Evolutionary conservation across 768 basidiomycete species (phyloP).

Genomic region (Grammothele lineata): DNA sequence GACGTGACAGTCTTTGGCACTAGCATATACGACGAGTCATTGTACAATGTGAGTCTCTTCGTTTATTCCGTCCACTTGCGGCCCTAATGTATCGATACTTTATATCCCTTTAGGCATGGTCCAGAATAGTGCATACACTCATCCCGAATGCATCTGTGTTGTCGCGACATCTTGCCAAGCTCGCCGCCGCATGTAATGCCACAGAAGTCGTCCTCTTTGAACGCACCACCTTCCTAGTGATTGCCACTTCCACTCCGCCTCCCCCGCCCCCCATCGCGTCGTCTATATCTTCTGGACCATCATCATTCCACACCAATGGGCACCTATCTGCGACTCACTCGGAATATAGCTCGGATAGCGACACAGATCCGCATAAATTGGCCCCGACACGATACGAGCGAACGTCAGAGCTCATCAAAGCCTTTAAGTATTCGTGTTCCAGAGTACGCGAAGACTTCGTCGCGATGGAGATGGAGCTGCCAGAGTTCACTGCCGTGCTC

Average conservation of each 20-base stretch:
- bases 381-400: slow-evolving; percentile 77
- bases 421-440: slow-evolving; percentile 89
- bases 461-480: slow-evolving; percentile 80
- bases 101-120: slow-evolving; percentile 76
- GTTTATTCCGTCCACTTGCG: no score
- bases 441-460: slow-evolving; percentile 83
- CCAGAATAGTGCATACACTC: slow-evolving; percentile 91
- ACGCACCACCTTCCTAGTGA: slow-evolving; percentile 95
- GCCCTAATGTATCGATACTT: no score
- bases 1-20: slow-evolving; percentile 80
- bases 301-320: slow-evolving; percentile 26
- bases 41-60: slow-evolving; percentile 87
- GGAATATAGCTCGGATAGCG: slow-evolving; percentile 16
- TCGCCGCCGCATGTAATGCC: slow-evolving; percentile 83
- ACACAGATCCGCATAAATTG: slow-evolving; percentile 41
- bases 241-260: slow-evolving; percentile 70
- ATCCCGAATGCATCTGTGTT: slow-evolving; percentile 94
- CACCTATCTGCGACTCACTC: slow-evolving; percentile 6
- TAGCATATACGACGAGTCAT: slow-evolving; percentile 87
- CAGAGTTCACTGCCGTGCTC: slow-evolving; percentile 83
- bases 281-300: slow-evolving; percentile 17
- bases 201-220: slow-evolving; percentile 96
- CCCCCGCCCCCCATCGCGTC: slow-evolving; percentile 22
- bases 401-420: slow-evolving; percentile 91
- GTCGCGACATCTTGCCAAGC: slow-evolving; percentile 78